These are phyloP conservation scores for Lolium multiflorum DNA, from an alignment of 176 grass and related monocot genomes.

Conservation along the genomic window DNA sequence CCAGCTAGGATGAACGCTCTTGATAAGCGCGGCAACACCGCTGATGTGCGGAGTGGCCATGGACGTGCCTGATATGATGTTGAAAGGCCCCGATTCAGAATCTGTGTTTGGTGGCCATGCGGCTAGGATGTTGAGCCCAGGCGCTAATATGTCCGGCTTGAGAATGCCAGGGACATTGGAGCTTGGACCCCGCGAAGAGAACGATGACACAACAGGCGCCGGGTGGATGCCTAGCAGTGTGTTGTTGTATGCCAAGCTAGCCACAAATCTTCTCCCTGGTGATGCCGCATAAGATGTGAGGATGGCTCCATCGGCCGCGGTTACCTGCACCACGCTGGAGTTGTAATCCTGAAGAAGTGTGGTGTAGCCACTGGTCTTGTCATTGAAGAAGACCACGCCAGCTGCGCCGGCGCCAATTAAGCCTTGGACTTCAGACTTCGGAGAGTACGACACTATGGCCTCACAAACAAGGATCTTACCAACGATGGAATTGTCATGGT, in stretches of 20 bases:
- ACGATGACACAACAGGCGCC: slow-evolving; percentile 22
- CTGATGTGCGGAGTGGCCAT: slow-evolving; percentile 61
- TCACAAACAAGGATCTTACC: slow-evolving; percentile 40
- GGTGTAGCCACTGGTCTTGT: not conserved
- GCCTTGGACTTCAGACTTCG: not conserved
- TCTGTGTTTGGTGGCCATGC: slow-evolving; percentile 27
- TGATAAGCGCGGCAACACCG: slow-evolving; percentile 53
- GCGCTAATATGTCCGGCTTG: slow-evolving; percentile 66
- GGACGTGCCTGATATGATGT: slow-evolving; percentile 58
- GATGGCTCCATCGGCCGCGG: not conserved
- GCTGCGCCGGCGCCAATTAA: not conserved
- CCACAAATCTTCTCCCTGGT: not conserved
- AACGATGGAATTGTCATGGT: not conserved
- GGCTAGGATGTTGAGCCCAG: slow-evolving; percentile 63
- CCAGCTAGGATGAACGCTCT: slow-evolving; percentile 43
- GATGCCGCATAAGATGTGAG: not conserved
- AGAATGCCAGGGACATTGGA: slow-evolving; percentile 20
- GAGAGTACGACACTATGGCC: not conserved
- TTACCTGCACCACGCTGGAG: slow-evolving; percentile 19
- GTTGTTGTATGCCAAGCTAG: not conserved
- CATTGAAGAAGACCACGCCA: slow-evolving; percentile 31
- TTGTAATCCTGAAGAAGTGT: slow-evolving; percentile 23
- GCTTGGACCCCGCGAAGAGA: slow-evolving; percentile 60
- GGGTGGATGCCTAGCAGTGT: slow-evolving; percentile 35
- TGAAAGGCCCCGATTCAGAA: slow-evolving; percentile 19